A percentile compares a stretch with the other conserved stretches of the same genome.
Conservation (phyloP, 1,284 basidiomycete species). For the Cutaneotrichosporon sp. region DNA sequence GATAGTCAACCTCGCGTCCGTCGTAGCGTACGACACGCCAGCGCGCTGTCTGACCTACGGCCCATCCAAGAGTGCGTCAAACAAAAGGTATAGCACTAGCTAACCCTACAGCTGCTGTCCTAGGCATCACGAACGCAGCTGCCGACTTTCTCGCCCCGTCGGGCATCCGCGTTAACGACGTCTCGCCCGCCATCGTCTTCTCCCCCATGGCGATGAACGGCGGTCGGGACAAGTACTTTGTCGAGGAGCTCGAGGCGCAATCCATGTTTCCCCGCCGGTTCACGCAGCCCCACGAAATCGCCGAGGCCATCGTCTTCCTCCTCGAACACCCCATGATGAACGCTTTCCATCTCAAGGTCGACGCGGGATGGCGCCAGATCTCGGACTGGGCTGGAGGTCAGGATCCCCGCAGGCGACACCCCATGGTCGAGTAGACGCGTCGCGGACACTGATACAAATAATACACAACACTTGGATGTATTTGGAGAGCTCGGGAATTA, state of each 20-base stretch:
- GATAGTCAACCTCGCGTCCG: slow-evolving; percentile 24
- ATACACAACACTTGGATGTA: too few species aligned
- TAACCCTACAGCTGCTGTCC: neutral
- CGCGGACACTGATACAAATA: too few species aligned
- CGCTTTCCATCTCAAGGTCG: slow-evolving; percentile 17
- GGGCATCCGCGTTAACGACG: slow-evolving; percentile 22
- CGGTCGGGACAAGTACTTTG: slow-evolving; percentile 14
- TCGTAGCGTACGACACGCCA: slow-evolving; percentile 12
- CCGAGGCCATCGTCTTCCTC: slow-evolving; percentile 14
- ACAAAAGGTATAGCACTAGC: neutral
- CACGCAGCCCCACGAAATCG: slow-evolving; percentile 15
- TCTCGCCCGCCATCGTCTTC: slow-evolving; percentile 22
- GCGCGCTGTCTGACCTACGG: slow-evolving; percentile 20
- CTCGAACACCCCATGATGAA: slow-evolving; percentile 26
- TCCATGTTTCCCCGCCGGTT: slow-evolving; percentile 25
- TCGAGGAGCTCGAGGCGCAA: slow-evolving; percentile 9
- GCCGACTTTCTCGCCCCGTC: slow-evolving; percentile 14
- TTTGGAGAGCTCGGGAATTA: too few species aligned
- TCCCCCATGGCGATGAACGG: slow-evolving; percentile 12
- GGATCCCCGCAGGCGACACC: neutral
- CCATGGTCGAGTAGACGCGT: slow-evolving; percentile 2
- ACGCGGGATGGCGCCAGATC: slow-evolving; percentile 4
- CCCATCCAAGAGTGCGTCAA: slow-evolving; percentile 17
- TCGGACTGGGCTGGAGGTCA: neutral
- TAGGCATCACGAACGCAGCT: slow-evolving; percentile 5